A percentile compares a stretch with the other conserved stretches of the same genome.
Evolutionary conservation across 1,139 yeast species (phyloP).

Genomic region (Kodamaea anthophila): DNA sequence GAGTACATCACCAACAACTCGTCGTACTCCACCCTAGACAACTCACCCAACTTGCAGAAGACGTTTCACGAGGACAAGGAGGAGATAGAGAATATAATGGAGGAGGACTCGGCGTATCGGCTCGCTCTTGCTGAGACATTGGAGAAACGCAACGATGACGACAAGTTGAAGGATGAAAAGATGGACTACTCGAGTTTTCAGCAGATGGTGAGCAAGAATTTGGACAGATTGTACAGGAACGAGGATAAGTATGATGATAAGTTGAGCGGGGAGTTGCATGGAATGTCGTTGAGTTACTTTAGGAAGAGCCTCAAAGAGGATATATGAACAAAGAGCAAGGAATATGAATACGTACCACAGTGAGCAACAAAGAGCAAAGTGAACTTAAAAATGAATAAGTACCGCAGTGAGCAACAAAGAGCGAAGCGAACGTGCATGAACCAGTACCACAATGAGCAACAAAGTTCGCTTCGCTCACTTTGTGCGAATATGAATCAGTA

Average conservation of each 20-base stretch:
- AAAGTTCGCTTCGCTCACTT: too few species aligned
- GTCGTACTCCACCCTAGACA: slow-evolving; percentile 34
- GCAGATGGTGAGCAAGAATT: slow-evolving; percentile 17
- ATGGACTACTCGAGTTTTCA: slow-evolving; percentile 28
- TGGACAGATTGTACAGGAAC: slow-evolving; percentile 20
- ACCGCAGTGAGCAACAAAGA: too few species aligned
- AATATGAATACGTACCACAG: too few species aligned
- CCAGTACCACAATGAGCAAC: too few species aligned
- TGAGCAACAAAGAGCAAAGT: too few species aligned
- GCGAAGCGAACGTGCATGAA: too few species aligned
- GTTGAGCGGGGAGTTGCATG: slow-evolving; percentile 20
- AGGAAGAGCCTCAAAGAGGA: slow-evolving; percentile 24
- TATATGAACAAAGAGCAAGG: too few species aligned
- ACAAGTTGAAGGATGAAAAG: slow-evolving; percentile 9
- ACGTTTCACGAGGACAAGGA: slow-evolving; percentile 40
- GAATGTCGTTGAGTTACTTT: slow-evolving; percentile 25
- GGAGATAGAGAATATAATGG: slow-evolving; percentile 29
- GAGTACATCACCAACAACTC: slow-evolving; percentile 41
- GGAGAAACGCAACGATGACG: slow-evolving; percentile 6
- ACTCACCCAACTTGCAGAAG: slow-evolving; percentile 31
- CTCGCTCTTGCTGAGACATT: slow-evolving; percentile 23
- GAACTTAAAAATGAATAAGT: too few species aligned
- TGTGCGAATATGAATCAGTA: too few species aligned
- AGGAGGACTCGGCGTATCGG: slow-evolving; percentile 30
- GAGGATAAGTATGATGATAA: slow-evolving; percentile 11